These are phyloP conservation scores for Fusarium siculi DNA, from an alignment of 2,329 filamentous ascomycete genomes.

Conservation along the genomic window DNA sequence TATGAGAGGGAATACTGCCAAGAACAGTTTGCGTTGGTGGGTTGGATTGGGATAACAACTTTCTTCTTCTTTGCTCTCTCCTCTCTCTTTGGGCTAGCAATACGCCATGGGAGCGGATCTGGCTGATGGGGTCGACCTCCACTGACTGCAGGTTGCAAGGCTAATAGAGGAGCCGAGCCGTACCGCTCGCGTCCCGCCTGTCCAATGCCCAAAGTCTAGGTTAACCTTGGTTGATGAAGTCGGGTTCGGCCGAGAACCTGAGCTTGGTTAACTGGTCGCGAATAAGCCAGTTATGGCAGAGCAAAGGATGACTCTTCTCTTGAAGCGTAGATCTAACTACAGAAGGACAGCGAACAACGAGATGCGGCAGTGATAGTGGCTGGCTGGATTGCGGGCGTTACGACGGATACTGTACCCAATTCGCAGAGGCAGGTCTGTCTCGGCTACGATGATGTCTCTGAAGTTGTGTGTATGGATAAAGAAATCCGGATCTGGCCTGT, in stretches of 20 bases:
- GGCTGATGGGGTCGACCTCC: conserved; percentile 17
- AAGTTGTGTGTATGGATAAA: conserved; percentile 5
- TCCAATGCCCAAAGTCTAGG: conserved; percentile 32
- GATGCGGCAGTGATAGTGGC: conserved; percentile 6
- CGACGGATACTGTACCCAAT: conserved; percentile 8
- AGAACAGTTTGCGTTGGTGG: conserved; percentile 2
- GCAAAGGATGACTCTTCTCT: not conserved
- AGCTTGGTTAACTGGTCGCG: not conserved
- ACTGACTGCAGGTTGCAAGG: conserved; percentile 33
- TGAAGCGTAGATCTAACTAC: not conserved
- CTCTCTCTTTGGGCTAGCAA: conserved; percentile 2
- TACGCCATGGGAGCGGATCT: conserved; percentile 27
- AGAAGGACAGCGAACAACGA: not conserved
- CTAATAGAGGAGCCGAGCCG: conserved; percentile 41
- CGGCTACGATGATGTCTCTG: conserved; percentile 9
- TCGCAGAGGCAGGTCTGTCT: not conserved
- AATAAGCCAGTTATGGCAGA: conserved; percentile 13
- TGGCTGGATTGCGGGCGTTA: conserved; percentile 16
- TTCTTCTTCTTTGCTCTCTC: not conserved
- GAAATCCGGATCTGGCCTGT: conserved; percentile 16
- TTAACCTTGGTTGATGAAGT: conserved; percentile 12
- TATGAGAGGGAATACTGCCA: not conserved
- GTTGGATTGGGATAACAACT: not conserved
- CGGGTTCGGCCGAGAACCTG: conserved; percentile 31
- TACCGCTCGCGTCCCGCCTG: conserved; percentile 37